Conservation (phyloP, 2,329 filamentous ascomycete species). For the Talaromyces rugulosus region DNA sequence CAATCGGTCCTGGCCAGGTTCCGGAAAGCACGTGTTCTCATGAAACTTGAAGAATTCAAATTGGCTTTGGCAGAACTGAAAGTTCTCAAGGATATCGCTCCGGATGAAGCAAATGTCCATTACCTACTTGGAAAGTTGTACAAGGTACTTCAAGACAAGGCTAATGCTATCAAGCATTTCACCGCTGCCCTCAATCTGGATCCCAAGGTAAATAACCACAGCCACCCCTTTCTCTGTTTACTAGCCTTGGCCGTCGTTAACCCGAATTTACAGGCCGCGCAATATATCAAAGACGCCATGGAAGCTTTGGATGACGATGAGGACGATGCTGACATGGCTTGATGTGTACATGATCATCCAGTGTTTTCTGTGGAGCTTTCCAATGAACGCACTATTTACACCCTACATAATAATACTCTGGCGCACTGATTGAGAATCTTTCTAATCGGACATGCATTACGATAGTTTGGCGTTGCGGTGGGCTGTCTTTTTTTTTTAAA, state of each 20-base stretch:
- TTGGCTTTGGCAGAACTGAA: slow-evolving; percentile 77
- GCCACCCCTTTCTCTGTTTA: slow-evolving; percentile 14
- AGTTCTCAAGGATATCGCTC: slow-evolving; percentile 83
- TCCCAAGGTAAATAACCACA: slow-evolving; percentile 68
- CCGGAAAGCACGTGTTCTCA: slow-evolving; percentile 84
- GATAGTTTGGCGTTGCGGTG: slow-evolving; percentile 12
- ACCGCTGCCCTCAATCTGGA: slow-evolving; percentile 93
- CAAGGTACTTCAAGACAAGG: slow-evolving; percentile 57
- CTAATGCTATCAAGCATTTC: slow-evolving; percentile 84
- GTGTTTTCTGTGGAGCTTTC: neutral
- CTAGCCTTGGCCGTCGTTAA: slow-evolving; percentile 1
- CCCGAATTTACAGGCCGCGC: slow-evolving; percentile 62
- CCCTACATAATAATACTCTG: neutral
- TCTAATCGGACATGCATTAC: slow-evolving; percentile 12
- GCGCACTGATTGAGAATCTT: slow-evolving; percentile 8
- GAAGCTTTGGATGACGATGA: slow-evolving; percentile 73
- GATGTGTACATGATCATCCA: slow-evolving; percentile 13
- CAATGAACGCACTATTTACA: slow-evolving; percentile 2
- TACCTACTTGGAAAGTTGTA: slow-evolving; percentile 74
- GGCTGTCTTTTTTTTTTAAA: neutral
- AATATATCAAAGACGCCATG: slow-evolving; percentile 94
- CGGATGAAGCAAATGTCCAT: slow-evolving; percentile 93
- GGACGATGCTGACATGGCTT: slow-evolving; percentile 52
- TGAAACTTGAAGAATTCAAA: slow-evolving; percentile 67
- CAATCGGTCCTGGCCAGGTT: slow-evolving; percentile 78